phyloP scores from a whole-genome alignment of 306 rosid species.

The Alnus rubra region DNA sequence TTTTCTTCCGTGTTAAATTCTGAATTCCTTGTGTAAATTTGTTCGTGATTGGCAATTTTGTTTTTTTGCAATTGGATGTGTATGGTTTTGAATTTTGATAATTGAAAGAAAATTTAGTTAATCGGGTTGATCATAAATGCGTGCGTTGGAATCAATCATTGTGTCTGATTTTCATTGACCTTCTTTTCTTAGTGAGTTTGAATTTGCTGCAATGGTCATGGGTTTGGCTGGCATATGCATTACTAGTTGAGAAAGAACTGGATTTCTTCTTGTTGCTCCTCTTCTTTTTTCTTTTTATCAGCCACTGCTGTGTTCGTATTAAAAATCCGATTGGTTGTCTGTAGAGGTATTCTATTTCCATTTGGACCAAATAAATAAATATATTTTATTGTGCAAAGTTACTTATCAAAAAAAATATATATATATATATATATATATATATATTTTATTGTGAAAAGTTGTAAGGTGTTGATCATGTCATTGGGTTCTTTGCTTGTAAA shows the following conservation, averaged over 20 bases:
- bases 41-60: not conserved
- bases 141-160: too few species aligned
- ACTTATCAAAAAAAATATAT: too few species aligned
- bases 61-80: not conserved
- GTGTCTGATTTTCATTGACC: not conserved
- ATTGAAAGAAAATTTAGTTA: not conserved
- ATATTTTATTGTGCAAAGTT: not conserved
- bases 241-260: not conserved
- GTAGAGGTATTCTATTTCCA: not conserved
- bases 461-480: not conserved
- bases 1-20: not conserved
- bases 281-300: not conserved
- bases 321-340: not conserved
- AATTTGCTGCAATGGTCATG: not conserved
- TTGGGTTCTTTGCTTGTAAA: not conserved
- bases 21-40: not conserved
- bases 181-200: not conserved
- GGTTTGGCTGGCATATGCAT: not conserved
- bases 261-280: not conserved
- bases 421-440: too few species aligned
- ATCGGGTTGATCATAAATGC: not conserved
- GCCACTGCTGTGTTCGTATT: not conserved
- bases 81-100: not conserved
- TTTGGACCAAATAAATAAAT: not conserved
- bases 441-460: not conserved